phyloP scores from a whole-genome alignment of 179 eudicot species.

The Amaranthus tricolor region DNA sequence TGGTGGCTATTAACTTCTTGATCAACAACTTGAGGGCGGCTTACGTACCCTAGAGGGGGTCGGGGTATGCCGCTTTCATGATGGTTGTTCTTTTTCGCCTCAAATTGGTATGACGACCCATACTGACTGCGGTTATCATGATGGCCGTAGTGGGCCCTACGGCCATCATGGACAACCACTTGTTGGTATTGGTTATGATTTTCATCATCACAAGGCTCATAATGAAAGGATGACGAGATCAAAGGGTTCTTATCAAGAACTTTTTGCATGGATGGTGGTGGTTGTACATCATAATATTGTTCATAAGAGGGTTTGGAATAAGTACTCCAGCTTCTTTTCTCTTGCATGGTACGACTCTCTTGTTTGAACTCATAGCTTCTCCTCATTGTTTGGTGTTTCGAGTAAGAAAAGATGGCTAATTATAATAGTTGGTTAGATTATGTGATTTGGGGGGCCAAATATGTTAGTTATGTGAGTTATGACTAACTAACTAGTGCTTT shows the following conservation, averaged over 20 bases:
- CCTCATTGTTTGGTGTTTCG: background rate
- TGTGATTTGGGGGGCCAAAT: too few relatives aligned
- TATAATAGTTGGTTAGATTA: background rate
- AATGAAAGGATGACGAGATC: background rate
- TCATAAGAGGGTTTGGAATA: background rate
- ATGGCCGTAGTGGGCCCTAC: slow-evolving; percentile 5
- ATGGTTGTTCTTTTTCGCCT: slow-evolving; percentile 5
- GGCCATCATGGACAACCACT: slow-evolving; percentile 6
- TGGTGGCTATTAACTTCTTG: background rate
- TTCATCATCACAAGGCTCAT: background rate
- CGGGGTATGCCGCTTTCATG: slow-evolving; percentile 2
- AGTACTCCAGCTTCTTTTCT: background rate
- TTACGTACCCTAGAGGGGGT: slow-evolving; percentile 18
- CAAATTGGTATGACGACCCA: background rate
- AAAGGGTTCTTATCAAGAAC: background rate
- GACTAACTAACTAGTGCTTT: too few relatives aligned
- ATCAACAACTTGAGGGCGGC: background rate
- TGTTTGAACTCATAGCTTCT: slow-evolving; percentile 17
- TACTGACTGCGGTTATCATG: slow-evolving; percentile 10
- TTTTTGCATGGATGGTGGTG: slow-evolving; percentile 7
- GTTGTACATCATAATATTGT: background rate
- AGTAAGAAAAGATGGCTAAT: background rate
- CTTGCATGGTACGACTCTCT: slow-evolving; percentile 14
- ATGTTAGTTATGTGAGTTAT: too few relatives aligned
- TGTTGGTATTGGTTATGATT: background rate